These are phyloP conservation scores for Jimgerdemannia flammicorona DNA, from an alignment of 192 early-diverging fungal genomes.

Conservation along the genomic window DNA sequence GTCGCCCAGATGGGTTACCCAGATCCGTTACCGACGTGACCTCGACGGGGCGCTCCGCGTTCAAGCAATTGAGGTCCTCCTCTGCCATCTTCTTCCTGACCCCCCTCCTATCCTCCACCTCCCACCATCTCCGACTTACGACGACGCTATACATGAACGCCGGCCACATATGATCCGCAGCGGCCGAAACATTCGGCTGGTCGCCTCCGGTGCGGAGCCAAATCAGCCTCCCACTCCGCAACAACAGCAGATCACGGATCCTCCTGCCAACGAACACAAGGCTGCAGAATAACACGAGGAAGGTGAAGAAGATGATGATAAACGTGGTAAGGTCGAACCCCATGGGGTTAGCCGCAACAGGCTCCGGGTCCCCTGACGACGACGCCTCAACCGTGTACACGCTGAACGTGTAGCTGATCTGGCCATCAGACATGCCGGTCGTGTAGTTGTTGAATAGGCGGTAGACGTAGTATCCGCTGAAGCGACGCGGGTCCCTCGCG, in stretches of 20 bases:
- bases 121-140: neutral
- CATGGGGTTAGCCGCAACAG: neutral
- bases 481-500: slow-evolving; percentile 25
- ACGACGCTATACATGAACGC: neutral
- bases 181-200: no score
- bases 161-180: neutral
- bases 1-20: no score
- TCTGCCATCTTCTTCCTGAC: neutral
- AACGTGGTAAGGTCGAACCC: neutral
- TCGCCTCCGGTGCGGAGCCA: neutral
- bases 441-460: slow-evolving; percentile 17
- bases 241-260: neutral
- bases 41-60: neutral
- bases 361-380: neutral
- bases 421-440: neutral
- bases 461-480: slow-evolving; percentile 32
- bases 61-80: neutral
- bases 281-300: neutral
- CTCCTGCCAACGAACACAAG: neutral
- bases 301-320: neutral
- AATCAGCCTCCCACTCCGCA: neutral
- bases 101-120: neutral
- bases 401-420: neutral
- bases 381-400: neutral
- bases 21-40: neutral